Conservation (phyloP, 225 moss, liverwort and hornwort species). For the Pleurozium schreberi region DNA sequence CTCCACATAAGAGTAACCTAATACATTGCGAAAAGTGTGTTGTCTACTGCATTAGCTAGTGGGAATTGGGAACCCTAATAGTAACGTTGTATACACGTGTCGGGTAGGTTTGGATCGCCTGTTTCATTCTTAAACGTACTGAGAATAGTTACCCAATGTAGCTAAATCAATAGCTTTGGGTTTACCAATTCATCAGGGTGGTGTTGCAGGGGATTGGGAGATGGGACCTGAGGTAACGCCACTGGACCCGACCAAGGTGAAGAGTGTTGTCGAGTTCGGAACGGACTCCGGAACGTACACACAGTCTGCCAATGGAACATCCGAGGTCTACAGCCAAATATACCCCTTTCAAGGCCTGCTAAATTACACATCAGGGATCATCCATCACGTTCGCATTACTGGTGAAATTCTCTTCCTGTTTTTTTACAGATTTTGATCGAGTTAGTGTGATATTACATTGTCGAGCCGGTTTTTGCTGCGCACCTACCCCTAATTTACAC, state of each 20-base stretch:
- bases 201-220: slow-evolving; percentile 63
- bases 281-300: slow-evolving; percentile 19
- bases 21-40: background rate
- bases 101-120: background rate
- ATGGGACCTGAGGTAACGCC: slow-evolving; percentile 59
- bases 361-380: slow-evolving; percentile 82
- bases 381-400: slow-evolving; percentile 73
- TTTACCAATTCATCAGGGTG: background rate
- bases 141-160: background rate
- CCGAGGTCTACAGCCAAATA: slow-evolving; percentile 68
- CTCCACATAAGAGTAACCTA: background rate
- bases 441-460: background rate
- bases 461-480: background rate
- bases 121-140: background rate
- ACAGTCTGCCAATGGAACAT: slow-evolving; percentile 29
- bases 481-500: too few species aligned
- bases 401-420: slow-evolving; percentile 17
- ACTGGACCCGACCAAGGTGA: slow-evolving; percentile 52
- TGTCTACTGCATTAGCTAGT: background rate
- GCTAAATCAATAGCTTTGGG: background rate
- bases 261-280: slow-evolving; percentile 57
- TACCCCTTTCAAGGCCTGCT: slow-evolving; percentile 61
- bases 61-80: background rate
- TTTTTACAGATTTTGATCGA: background rate
- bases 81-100: background rate